These are phyloP conservation scores for Microcos paniculata DNA, from an alignment of 345 rosid genomes.

Conservation along the genomic window DNA sequence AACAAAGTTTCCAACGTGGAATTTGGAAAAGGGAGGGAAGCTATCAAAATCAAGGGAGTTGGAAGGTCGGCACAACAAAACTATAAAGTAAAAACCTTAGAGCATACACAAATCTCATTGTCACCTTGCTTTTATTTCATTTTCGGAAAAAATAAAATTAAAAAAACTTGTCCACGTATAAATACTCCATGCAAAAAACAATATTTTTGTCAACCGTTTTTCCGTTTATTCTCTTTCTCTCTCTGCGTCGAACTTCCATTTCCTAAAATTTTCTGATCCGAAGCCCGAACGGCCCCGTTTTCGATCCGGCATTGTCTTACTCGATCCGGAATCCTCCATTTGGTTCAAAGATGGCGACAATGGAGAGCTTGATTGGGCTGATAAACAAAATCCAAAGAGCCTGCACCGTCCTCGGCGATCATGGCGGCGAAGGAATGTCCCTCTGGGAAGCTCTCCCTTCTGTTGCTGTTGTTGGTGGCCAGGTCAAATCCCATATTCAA, in stretches of 20 bases:
- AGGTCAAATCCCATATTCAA: conserved; percentile 42
- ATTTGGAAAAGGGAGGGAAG: background rate
- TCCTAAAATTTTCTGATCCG: background rate
- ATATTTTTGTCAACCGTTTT: conserved; percentile 2
- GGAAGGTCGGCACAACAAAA: background rate
- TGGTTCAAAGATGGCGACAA: conserved; percentile 72
- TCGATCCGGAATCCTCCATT: conserved; percentile 25
- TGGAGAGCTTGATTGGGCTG: conserved; percentile 92
- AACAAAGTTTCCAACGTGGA: too few species aligned
- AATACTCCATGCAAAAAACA: background rate
- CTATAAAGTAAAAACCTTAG: background rate
- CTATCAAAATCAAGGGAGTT: background rate
- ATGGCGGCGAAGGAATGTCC: conserved; percentile 99
- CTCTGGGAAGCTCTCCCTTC: conserved; percentile 99
- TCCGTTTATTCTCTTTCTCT: background rate
- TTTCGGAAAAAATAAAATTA: background rate
- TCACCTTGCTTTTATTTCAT: background rate
- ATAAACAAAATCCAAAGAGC: conserved; percentile 97
- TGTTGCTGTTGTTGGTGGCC: conserved; percentile 98
- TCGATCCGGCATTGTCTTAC: conserved; percentile 3
- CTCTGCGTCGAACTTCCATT: conserved; percentile 8
- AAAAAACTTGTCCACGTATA: background rate
- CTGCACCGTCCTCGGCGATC: conserved; percentile 92
- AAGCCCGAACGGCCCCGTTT: background rate
- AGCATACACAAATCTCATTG: background rate